Evolutionary conservation across 495 filamentous ascomycete species (phyloP).

Genomic region (Evernia prunastri): DNA sequence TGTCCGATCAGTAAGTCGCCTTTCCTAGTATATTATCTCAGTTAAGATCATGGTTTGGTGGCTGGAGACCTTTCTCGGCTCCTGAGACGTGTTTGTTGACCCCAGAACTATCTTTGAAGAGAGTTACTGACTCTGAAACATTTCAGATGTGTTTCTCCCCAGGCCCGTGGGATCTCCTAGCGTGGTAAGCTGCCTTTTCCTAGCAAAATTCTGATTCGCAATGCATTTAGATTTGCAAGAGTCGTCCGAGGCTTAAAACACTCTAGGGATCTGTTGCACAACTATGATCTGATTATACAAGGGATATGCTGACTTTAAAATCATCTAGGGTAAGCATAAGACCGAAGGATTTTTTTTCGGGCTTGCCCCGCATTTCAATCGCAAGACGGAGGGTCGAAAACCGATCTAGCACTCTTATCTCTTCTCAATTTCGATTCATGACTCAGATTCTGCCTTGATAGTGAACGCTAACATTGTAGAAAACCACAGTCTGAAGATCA

Average conservation of each 20-base stretch:
- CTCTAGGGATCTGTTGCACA: neutral
- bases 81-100: too few relatives aligned
- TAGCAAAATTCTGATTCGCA: neutral
- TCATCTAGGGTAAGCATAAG: neutral
- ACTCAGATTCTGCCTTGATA: neutral
- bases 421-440: neutral
- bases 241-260: neutral
- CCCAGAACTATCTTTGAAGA: too few relatives aligned
- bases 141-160: constrained; percentile 86
- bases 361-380: neutral
- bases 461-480: neutral
- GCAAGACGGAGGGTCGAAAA: neutral
- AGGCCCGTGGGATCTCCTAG: constrained; percentile 81
- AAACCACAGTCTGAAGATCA: constrained; percentile 65
- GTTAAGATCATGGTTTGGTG: too few relatives aligned
- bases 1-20: constrained; percentile 85
- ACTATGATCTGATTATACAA: neutral
- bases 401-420: neutral
- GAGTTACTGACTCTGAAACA: too few relatives aligned
- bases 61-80: too few relatives aligned
- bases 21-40: too few relatives aligned
- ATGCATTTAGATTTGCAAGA: neutral
- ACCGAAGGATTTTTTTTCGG: neutral
- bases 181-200: constrained; percentile 48
- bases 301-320: neutral